A percentile compares a stretch with the other conserved stretches of the same genome.
Conservation (phyloP, 352 stramenopile genomes). For the Globisporangium nodosum region DNA sequence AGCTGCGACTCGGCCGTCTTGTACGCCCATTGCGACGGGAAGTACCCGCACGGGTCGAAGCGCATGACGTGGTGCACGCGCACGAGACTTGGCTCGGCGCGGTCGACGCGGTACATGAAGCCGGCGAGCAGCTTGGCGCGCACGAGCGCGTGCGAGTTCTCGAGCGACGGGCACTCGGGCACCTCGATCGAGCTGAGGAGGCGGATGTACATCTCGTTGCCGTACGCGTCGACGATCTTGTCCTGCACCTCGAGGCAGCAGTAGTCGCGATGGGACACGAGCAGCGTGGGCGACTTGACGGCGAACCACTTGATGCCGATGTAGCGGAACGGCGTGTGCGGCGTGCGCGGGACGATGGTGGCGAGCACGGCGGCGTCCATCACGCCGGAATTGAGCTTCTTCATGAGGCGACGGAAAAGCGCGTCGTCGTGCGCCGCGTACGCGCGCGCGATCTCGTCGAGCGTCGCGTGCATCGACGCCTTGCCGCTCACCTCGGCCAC, state of each 20-base stretch:
- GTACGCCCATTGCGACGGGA: constrained; percentile 74
- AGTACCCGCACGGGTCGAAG: constrained; percentile 72
- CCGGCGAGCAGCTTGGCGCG: constrained; percentile 74
- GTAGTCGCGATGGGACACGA: constrained; percentile 82
- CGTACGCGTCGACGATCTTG: constrained; percentile 75
- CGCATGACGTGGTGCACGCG: constrained; percentile 76
- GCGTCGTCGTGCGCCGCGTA: constrained; percentile 79
- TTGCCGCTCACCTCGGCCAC: constrained; percentile 75
- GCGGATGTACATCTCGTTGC: constrained; percentile 84
- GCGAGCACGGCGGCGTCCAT: constrained; percentile 76
- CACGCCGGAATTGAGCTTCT: constrained; percentile 67
- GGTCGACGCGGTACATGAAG: constrained; percentile 77
- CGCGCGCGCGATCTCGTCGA: constrained; percentile 68
- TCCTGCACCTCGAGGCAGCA: constrained; percentile 84
- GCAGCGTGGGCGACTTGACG: constrained; percentile 73
- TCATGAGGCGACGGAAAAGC: constrained; percentile 72
- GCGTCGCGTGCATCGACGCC: constrained; percentile 52
- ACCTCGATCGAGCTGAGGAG: constrained; percentile 80
- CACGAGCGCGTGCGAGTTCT: constrained; percentile 82
- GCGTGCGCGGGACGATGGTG: constrained; percentile 72
- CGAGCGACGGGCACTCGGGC: constrained; percentile 74
- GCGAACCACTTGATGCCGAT: constrained; percentile 88
- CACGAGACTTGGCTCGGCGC: constrained; percentile 57
- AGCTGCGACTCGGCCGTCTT: constrained; percentile 82
- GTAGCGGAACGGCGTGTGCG: constrained; percentile 68